Percentiles rank a stretch among this genome's conserved stretches.
phyloP scores from a whole-genome alignment of 2,329 filamentous ascomycete species.

The Lithohypha guttulata region DNA sequence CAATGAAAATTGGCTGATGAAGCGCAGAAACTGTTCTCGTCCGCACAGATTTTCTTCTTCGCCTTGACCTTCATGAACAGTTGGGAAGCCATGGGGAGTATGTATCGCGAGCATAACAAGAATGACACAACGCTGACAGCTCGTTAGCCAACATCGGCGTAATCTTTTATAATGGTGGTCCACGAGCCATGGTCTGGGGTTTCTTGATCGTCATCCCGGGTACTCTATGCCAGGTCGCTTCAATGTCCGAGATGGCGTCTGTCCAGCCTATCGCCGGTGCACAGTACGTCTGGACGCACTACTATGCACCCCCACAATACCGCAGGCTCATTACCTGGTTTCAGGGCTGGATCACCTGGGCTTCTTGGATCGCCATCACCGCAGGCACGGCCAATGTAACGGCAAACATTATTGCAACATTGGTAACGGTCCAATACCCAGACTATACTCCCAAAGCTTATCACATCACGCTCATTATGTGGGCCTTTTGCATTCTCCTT shows the following conservation, averaged over 20 bases:
- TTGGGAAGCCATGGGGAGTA: constrained; percentile 20
- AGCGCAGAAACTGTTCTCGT: constrained; percentile 18
- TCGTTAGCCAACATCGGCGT: constrained; percentile 6
- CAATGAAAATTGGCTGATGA: not conserved
- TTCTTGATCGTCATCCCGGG: constrained; percentile 23
- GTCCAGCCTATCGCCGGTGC: constrained; percentile 32
- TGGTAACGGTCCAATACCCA: constrained; percentile 12
- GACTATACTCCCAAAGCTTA: not conserved
- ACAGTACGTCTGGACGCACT: constrained; percentile 33
- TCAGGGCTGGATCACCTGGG: constrained; percentile 32
- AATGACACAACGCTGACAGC: constrained; percentile 1
- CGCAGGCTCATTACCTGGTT: constrained; percentile 25
- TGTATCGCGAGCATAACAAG: not conserved
- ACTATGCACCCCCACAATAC: constrained; percentile 23
- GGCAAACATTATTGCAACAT: constrained; percentile 18
- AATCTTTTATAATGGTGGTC: constrained; percentile 19
- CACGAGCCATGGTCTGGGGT: constrained; percentile 23
- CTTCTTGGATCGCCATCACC: constrained; percentile 27
- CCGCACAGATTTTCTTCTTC: constrained; percentile 21
- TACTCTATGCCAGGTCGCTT: constrained; percentile 24
- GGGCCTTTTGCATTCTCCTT: constrained; percentile 25
- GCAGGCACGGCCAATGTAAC: constrained; percentile 22
- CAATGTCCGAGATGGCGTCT: constrained; percentile 31
- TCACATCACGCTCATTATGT: constrained; percentile 29
- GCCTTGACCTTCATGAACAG: constrained; percentile 20